phyloP scores from a whole-genome alignment of 2,329 filamentous ascomycete genomes.

The Incumbomyces delicatus region DNA sequence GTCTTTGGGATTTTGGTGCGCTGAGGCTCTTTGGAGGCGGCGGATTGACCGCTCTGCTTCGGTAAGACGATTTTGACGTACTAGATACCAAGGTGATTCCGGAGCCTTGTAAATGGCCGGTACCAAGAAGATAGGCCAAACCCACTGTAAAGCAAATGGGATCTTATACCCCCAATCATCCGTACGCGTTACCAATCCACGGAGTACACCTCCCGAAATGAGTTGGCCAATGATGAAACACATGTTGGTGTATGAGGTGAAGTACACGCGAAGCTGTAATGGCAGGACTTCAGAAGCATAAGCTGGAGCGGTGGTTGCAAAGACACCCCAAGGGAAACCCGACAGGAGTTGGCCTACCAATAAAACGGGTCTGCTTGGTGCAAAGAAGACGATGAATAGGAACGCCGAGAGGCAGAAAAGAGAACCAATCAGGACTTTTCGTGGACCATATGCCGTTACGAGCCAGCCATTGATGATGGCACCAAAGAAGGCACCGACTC shows the following conservation, averaged over 20 bases:
- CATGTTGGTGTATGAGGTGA: conserved; percentile 52
- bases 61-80: conserved; percentile 11
- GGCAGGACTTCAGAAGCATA: conserved; percentile 60
- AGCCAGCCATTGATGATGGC: conserved; percentile 44
- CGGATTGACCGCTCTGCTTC: conserved; percentile 15
- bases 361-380: conserved; percentile 36
- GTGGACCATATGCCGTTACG: conserved; percentile 36
- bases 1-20: conserved; percentile 12
- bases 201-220: conserved; percentile 28
- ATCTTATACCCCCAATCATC: conserved; percentile 14
- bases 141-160: conserved; percentile 19
- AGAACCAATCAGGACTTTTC: conserved; percentile 40
- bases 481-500: conserved; percentile 46
- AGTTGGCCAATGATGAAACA: conserved; percentile 55
- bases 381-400: conserved; percentile 44
- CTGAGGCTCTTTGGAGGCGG: conserved; percentile 8
- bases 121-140: conserved; percentile 15
- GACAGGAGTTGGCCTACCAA: conserved; percentile 41
- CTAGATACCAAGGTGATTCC: conserved; percentile 14
- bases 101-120: conserved; percentile 11
- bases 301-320: conserved; percentile 37
- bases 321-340: conserved; percentile 26
- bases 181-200: conserved; percentile 6
- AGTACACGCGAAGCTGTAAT: conserved; percentile 45
- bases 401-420: conserved; percentile 37